A percentile compares a stretch with the other conserved stretches of the same genome.
phyloP scores from a whole-genome alignment of 2,329 filamentous ascomycete species.

The Fusarium brevicatenulatum region DNA sequence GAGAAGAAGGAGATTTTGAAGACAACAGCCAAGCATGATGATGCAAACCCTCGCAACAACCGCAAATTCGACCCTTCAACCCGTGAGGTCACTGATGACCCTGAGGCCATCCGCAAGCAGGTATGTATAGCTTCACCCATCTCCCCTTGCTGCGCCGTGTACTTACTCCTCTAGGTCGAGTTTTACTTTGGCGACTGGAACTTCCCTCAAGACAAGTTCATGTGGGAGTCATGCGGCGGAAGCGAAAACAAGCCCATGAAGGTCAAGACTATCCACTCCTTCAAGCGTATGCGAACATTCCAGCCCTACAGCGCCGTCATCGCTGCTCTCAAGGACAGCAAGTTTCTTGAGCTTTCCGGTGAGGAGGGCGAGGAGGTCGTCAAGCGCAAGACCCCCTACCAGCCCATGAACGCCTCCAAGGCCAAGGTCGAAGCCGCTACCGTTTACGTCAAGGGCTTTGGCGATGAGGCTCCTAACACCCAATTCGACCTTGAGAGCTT shows the following conservation, averaged over 20 bases:
- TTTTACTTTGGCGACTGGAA: slow-evolving; percentile 97
- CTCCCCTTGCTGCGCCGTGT: background rate
- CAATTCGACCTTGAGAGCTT: slow-evolving; percentile 96
- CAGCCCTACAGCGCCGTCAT: slow-evolving; percentile 87
- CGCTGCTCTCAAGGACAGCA: slow-evolving; percentile 82
- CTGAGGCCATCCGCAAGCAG: slow-evolving; percentile 83
- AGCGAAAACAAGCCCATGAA: slow-evolving; percentile 83
- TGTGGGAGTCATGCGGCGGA: slow-evolving; percentile 82
- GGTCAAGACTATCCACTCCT: slow-evolving; percentile 80
- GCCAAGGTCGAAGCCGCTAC: slow-evolving; percentile 76
- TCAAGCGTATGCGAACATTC: slow-evolving; percentile 97
- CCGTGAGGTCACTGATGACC: slow-evolving; percentile 78
- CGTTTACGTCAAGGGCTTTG: slow-evolving; percentile 95
- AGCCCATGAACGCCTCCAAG: slow-evolving; percentile 67
- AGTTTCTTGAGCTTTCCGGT: slow-evolving; percentile 77
- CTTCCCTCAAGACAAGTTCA: slow-evolving; percentile 86
- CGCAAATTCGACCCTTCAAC: slow-evolving; percentile 76
- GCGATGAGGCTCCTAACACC: slow-evolving; percentile 81
- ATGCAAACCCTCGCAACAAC: slow-evolving; percentile 61
- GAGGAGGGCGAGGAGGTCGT: slow-evolving; percentile 76
- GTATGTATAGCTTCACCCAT: slow-evolving; percentile 54
- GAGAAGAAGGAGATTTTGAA: slow-evolving; percentile 53
- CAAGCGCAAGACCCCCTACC: slow-evolving; percentile 79
- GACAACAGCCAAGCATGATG: slow-evolving; percentile 55
- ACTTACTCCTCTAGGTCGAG: slow-evolving; percentile 72